Conservation (phyloP, 1,284 basidiomycete genomes). For the Naganishia liquefaciens region DNA sequence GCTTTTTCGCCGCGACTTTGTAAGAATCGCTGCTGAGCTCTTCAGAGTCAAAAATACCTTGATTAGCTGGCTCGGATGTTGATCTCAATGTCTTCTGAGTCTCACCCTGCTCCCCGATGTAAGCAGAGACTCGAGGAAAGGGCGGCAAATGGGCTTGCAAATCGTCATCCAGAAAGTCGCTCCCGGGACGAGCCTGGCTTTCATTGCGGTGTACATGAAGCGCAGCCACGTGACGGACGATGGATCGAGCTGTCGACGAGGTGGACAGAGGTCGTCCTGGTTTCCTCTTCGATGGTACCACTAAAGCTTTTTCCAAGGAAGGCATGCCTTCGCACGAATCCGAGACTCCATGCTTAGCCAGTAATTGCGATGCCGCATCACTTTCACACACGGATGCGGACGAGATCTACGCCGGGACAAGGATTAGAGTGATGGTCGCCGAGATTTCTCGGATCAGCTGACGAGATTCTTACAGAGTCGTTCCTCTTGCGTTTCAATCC, state of each 20-base stretch:
- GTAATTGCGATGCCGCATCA: too few relatives aligned
- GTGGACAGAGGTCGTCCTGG: constrained; percentile 7
- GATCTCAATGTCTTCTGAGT: too few relatives aligned
- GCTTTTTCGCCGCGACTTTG: constrained; percentile 9
- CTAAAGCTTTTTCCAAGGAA: too few relatives aligned
- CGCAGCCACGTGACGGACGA: background rate
- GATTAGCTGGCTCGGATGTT: background rate
- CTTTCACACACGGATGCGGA: too few relatives aligned
- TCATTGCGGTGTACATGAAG: background rate
- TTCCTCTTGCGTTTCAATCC: too few relatives aligned
- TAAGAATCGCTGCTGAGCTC: too few relatives aligned
- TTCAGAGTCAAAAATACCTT: too few relatives aligned
- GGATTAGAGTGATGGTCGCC: too few relatives aligned
- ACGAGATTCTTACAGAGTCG: too few relatives aligned
- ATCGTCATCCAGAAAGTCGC: background rate
- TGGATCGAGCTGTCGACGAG: background rate
- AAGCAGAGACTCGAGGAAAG: background rate
- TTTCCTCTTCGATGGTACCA: background rate
- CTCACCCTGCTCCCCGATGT: background rate
- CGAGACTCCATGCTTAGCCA: background rate
- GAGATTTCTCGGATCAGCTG: too few relatives aligned
- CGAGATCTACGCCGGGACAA: too few relatives aligned
- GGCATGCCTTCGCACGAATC: too few relatives aligned
- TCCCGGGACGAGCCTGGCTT: background rate
- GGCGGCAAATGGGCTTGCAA: background rate